Percentiles rank a stretch among this genome's conserved stretches.
phyloP scores from a whole-genome alignment of 371 early-diverging fungal species.

The Haplosporangium sp. region DNA sequence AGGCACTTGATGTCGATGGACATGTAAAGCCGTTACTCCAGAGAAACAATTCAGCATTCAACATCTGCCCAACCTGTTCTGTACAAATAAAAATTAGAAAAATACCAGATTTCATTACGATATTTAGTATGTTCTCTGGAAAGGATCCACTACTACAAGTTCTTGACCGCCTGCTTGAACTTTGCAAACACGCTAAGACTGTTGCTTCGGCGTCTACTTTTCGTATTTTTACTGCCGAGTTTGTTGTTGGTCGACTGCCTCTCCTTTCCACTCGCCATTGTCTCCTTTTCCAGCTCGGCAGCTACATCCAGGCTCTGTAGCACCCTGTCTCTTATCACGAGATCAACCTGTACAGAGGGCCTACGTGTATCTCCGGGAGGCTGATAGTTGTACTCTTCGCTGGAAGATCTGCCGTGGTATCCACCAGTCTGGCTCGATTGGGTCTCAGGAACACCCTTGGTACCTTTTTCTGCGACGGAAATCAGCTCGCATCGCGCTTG shows the following conservation, averaged over 20 bases:
- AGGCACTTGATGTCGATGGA: slow-evolving; percentile 44
- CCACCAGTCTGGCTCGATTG: not conserved
- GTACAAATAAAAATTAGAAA: slow-evolving; percentile 16
- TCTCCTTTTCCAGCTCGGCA: slow-evolving; percentile 21
- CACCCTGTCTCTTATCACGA: slow-evolving; percentile 34
- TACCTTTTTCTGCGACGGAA: slow-evolving; percentile 21
- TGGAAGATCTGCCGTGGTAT: slow-evolving; percentile 23
- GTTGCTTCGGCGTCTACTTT: slow-evolving; percentile 9
- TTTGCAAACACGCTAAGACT: slow-evolving; percentile 26
- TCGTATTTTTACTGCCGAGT: not conserved
- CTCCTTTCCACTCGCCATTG: not conserved
- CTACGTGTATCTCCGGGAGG: slow-evolving; percentile 3
- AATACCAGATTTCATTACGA: not conserved
- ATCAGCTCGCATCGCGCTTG: slow-evolving; percentile 42
- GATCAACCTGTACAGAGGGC: slow-evolving; percentile 25
- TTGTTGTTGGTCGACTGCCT: slow-evolving; percentile 33
- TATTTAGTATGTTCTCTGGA: no score
- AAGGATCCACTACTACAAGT: slow-evolving; percentile 6
- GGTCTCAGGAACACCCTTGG: not conserved
- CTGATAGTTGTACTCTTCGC: slow-evolving; percentile 49
- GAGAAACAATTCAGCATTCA: not conserved
- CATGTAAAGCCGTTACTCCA: slow-evolving; percentile 4
- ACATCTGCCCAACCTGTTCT: not conserved
- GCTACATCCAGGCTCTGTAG: slow-evolving; percentile 35
- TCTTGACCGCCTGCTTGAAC: slow-evolving; percentile 38